Conservation (phyloP, 139 green algal species). For the Medakamo hakoo region DNA sequence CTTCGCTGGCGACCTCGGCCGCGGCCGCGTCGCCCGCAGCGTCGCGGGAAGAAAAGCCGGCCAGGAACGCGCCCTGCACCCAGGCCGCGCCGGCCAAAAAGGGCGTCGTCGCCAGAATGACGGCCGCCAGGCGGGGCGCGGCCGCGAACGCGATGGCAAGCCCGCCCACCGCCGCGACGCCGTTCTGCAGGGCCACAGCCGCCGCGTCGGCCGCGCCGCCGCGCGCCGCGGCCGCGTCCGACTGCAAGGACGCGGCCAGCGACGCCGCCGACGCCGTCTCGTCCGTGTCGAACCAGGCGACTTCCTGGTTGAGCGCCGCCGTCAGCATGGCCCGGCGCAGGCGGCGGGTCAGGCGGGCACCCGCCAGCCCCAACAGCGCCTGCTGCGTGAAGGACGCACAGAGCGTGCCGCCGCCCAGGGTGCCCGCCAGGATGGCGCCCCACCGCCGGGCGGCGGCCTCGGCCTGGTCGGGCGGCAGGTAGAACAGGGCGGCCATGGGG, state of each 20-base stretch:
- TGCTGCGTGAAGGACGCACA: not conserved
- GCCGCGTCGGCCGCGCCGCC: conserved; percentile 31
- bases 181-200: not conserved
- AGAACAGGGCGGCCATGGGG: conserved; percentile 31
- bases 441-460: not conserved
- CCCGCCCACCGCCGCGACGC: not conserved
- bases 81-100: conserved; percentile 28
- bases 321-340: not conserved
- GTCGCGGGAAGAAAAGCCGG: conserved; percentile 13
- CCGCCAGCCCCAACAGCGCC: not conserved
- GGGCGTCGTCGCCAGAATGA: conserved; percentile 48
- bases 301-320: conserved; percentile 15
- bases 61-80: conserved; percentile 31
- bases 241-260: conserved; percentile 14
- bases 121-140: conserved; percentile 58
- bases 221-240: conserved; percentile 33
- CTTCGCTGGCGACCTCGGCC: not conserved
- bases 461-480: not conserved
- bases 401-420: not conserved
- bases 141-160: conserved; percentile 40
- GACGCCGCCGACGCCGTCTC: conserved; percentile 30
- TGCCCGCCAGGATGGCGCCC: not conserved
- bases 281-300: conserved; percentile 29
- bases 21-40: no score
- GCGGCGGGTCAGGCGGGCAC: not conserved